Percentiles rank a stretch among this genome's conserved stretches.
Conservation (phyloP, 2,329 filamentous ascomycete genomes). For the Exophiala sideris region DNA sequence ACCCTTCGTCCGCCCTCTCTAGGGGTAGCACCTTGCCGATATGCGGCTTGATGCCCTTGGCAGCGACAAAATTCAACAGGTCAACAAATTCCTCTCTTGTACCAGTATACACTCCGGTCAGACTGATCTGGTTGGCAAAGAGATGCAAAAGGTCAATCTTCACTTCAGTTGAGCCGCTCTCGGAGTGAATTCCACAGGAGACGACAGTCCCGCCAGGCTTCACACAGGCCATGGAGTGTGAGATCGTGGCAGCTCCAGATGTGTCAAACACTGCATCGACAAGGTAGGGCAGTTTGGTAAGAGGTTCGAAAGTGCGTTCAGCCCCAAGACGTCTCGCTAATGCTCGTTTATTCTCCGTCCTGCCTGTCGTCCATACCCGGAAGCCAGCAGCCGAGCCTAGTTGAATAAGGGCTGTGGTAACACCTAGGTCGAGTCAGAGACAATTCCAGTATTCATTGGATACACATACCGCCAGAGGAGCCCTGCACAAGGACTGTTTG, state of each 20-base stretch:
- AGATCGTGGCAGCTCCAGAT: conserved; percentile 16
- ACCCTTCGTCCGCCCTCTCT: conserved; percentile 11
- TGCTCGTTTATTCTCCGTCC: conserved; percentile 13
- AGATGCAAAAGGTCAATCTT: conserved; percentile 11
- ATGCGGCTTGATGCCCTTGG: conserved; percentile 15
- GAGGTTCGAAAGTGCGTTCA: conserved; percentile 17
- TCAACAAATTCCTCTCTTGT: conserved; percentile 22
- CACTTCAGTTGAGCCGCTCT: conserved; percentile 4
- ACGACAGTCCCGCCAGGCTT: conserved; percentile 19
- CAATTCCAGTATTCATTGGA: neutral
- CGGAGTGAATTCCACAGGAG: conserved; percentile 20
- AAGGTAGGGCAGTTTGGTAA: conserved; percentile 8
- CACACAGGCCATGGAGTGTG: conserved; percentile 12
- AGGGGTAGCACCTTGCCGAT: conserved; percentile 18
- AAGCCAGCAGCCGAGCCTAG: conserved; percentile 17
- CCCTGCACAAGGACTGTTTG: conserved; percentile 21
- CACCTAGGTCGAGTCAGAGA: conserved; percentile 4
- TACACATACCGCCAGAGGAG: conserved; percentile 17
- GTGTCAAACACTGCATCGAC: conserved; percentile 22
- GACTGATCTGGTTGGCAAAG: conserved; percentile 9
- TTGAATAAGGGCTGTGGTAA: conserved; percentile 20
- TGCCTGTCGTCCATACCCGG: conserved; percentile 19
- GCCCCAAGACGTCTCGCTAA: conserved; percentile 12
- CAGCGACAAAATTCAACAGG: conserved; percentile 14
- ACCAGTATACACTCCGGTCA: conserved; percentile 18